Evolutionary conservation across 305 asterid species (phyloP).

Genomic region (Fraxinus dipetala): DNA sequence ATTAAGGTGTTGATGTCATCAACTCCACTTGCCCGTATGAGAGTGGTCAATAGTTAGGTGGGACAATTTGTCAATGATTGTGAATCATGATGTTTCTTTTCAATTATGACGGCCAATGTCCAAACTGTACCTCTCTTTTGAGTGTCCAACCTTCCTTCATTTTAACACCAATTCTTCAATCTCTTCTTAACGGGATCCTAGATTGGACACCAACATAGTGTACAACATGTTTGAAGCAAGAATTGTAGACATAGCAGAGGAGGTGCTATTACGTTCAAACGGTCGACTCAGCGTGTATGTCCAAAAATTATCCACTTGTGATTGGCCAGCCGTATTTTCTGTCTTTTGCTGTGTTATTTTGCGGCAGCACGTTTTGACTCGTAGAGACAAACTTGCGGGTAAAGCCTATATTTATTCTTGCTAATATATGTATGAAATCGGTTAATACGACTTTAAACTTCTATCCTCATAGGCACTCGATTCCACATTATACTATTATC

Average conservation of each 20-base stretch:
- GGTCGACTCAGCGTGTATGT: conserved; percentile 11
- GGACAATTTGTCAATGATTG: too few relatives aligned
- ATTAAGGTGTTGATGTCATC: too few relatives aligned
- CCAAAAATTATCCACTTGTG: conserved; percentile 30
- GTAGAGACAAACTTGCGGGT: neutral
- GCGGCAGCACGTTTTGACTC: neutral
- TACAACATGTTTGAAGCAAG: conserved; percentile 4
- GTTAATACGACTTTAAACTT: neutral
- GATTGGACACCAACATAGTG: neutral
- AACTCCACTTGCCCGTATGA: too few relatives aligned
- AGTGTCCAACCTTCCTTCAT: too few relatives aligned
- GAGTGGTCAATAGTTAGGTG: too few relatives aligned
- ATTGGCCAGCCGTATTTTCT: conserved; percentile 42
- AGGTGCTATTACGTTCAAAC: neutral
- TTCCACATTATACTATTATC: neutral
- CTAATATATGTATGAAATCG: too few relatives aligned
- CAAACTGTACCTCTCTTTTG: too few relatives aligned
- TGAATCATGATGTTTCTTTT: too few relatives aligned
- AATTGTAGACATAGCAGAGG: conserved; percentile 22
- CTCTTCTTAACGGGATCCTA: too few relatives aligned
- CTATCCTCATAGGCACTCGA: neutral
- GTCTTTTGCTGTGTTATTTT: neutral
- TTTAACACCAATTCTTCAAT: too few relatives aligned
- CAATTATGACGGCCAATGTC: too few relatives aligned
- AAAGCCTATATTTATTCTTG: too few relatives aligned